phyloP scores from a whole-genome alignment of 768 basidiomycete species.

The Serendipita sp. region DNA sequence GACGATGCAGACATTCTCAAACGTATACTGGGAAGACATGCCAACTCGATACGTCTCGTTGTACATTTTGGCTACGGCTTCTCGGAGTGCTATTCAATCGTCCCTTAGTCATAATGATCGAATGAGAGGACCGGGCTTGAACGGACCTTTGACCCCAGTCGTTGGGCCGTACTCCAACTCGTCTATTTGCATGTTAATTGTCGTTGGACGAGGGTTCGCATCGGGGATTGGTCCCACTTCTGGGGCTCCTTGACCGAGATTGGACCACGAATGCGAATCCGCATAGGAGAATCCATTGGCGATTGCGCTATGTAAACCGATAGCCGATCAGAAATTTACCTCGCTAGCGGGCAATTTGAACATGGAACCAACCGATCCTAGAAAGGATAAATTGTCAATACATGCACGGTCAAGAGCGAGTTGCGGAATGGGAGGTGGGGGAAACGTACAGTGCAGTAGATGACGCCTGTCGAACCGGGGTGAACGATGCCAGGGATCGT shows the following conservation, averaged over 20 bases:
- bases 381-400: no score
- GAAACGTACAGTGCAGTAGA: constrained; percentile 75
- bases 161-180: constrained; percentile 86
- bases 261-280: constrained; percentile 54
- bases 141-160: constrained; percentile 67
- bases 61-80: constrained; percentile 82
- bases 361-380: no score
- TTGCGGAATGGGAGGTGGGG: no score
- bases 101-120: background rate
- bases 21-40: constrained; percentile 73
- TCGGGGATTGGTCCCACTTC: constrained; percentile 75
- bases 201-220: constrained; percentile 48
- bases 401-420: no score
- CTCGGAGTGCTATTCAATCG: constrained; percentile 45
- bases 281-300: constrained; percentile 78
- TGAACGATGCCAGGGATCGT: constrained; percentile 79
- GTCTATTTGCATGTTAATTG: constrained; percentile 51
- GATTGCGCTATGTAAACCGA: constrained; percentile 34
- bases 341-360: background rate
- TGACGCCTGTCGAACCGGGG: constrained; percentile 40
- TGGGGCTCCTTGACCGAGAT: constrained; percentile 84
- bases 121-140: background rate
- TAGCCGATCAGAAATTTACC: no score
- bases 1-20: constrained; percentile 81
- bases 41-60: constrained; percentile 74